Evolutionary conservation across 2,329 filamentous ascomycete genomes (phyloP), one percentile per base, ranked within the genome.

Genomic region (Trichoderma afroharzianum): DNA sequence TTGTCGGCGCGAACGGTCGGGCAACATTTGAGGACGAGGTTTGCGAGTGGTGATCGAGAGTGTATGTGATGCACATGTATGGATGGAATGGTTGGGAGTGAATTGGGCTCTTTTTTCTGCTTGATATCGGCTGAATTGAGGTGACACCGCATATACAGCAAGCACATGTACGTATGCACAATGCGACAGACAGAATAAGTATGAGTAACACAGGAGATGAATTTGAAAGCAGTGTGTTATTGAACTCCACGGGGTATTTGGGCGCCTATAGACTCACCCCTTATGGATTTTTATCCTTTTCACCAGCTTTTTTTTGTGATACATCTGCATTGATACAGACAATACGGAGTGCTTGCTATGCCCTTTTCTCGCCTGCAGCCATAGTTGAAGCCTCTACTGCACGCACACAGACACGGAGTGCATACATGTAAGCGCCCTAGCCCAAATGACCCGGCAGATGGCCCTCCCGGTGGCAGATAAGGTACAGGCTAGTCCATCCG

Each of bases 51-150:
- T 67, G 47, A 67, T 58, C 24, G n/a, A 18, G 39, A 24, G 26
- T 9, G 11, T 63, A 32, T 63, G 39, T 50, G 39, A 12, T 63
- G 39, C 26, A 63, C 36, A 28, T 32, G 18, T 24, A 32, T 50
- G 59, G 28, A 21, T 24, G 30, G 26, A 53, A 24, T 53, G n/a
- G 61, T 72, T 67, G 70, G 73, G 72, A 68, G 72, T 47, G 28
- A 70, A 72, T 74, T 72, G 70, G 73, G 73, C 70, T 61, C 11
- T 24, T 6, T 33, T 55, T 64, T 33, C 14, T 39, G 30, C 63
- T 33, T 28, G 15, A 26, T 36, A 50, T 63, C 26, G 63, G 47
- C 63, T 66, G 63, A 66, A 55, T 66, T 33, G 30, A 26, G 28
- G 15, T 33, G 63, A 55, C n/a, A 50, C 43, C 11, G 39, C 62